phyloP scores from a whole-genome alignment of 495 filamentous ascomycete species.

The Penicillium fimorum region DNA sequence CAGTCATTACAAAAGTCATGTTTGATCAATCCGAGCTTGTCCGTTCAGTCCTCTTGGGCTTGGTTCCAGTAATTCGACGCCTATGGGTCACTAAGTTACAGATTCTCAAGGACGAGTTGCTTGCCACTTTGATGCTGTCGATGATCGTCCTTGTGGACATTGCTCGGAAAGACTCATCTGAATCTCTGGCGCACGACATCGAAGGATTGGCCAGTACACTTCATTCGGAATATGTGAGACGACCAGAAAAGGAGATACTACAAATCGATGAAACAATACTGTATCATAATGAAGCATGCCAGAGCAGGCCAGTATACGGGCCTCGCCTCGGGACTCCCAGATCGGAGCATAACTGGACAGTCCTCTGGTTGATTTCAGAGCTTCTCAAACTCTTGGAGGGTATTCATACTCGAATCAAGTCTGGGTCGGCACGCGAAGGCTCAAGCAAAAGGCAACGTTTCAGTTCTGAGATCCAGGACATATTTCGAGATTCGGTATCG shows the following conservation, averaged over 20 bases:
- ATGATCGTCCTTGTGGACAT: constrained; percentile 33
- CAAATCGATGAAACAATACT: constrained; percentile 74
- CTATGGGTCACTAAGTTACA: constrained; percentile 68
- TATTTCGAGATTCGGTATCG: constrained; percentile 60
- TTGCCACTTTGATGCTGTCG: constrained; percentile 67
- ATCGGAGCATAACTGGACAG: constrained; percentile 51
- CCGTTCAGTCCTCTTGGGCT: constrained; percentile 51
- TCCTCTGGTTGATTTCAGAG: constrained; percentile 42
- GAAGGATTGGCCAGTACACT: constrained; percentile 61
- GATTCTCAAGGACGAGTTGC: constrained; percentile 65
- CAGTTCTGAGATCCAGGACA: constrained; percentile 54
- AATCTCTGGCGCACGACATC: constrained; percentile 31
- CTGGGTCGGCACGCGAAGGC: constrained; percentile 21
- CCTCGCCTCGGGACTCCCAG: constrained; percentile 41
- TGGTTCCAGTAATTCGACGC: constrained; percentile 68
- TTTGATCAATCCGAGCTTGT: constrained; percentile 66
- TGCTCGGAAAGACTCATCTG: constrained; percentile 28
- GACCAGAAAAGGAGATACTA: constrained; percentile 68
- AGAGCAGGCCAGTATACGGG: constrained; percentile 30
- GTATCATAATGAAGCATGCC: constrained; percentile 26
- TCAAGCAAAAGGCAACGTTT: constrained; percentile 62
- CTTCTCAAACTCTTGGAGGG: constrained; percentile 35
- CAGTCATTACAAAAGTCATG: constrained; percentile 60
- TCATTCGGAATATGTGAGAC: constrained; percentile 68
- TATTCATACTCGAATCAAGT: constrained; percentile 14